Evolutionary conservation across 2,329 filamentous ascomycete species (phyloP), one percentile per base, ranked within the genome.

Genomic region (Cytospora piceae): DNA sequence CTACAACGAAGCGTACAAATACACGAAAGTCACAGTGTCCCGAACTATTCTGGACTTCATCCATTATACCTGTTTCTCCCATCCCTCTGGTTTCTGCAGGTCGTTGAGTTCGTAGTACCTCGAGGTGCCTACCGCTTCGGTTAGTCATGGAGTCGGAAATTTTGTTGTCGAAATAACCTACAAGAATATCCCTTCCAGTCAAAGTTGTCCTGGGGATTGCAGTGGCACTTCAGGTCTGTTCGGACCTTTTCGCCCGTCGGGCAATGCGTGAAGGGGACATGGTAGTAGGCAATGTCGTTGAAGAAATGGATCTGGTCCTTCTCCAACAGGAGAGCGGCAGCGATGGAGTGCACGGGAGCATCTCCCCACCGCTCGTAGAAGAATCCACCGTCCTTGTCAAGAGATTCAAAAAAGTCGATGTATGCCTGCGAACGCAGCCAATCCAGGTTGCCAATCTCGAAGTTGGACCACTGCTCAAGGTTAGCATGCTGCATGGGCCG

Each of bases 291-390:
- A 73, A 99, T 99, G 74, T 99, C 94, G 78, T 99, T 92, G 83
- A 98, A 99, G 83, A 99, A 99, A 78, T 99, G 95, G 69, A 99
- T 88, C 77, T 99, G 89, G 58, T 95, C 91, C 82, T 96, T 97
- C 78, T 91, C 90, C 70, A 99, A 84, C 78, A 98, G 85, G 51
- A 99, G 81, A 67, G 86, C 86, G 3, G 95, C 95, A 17, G 92
- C 95, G 71, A 99, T 97, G n/a, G 94, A 97, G 81, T 99, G 95
- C 7, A 99, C 93, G 0, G 95, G 95, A 7, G 95, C 95, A 79
- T 99, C 94, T 67, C 94, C 94, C 94, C 94, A 99, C 73, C 94
- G 90, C 80, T 99, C 95, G 78, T 98, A 98, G 84, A 97, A 98
- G 86, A 99, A 99, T 69, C 95, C 95, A 69, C 95, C 95, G 61